Evolutionary conservation across 768 basidiomycete species (phyloP), one percentile per base, ranked within the genome.

Genomic region (Hypholoma sublateritium): DNA sequence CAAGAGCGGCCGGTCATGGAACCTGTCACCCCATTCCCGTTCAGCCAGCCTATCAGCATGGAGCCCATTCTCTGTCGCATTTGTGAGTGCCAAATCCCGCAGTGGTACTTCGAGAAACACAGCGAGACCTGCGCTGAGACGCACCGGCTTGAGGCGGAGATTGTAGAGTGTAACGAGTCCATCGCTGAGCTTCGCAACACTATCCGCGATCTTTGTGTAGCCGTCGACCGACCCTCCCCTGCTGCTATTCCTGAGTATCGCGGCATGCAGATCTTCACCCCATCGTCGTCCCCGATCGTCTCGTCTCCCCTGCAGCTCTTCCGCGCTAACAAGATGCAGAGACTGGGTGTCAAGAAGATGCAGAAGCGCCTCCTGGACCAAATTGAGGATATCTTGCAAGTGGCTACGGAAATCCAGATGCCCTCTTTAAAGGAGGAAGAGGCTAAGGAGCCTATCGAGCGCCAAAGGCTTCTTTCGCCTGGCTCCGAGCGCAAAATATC

Each of bases 51-150:
- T 21, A 89, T 98, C 72, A 88, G 86, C 67, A 86, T 83, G 22
- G 85, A 91, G 58, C 86, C 83, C 25, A 91, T 98, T 50, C 80
- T 99, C 19, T 98, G 97, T 75, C 91, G 97, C 28, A 99, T 99
- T 60, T 99, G 97, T 78, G 97, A 99, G 74, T 87, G 90, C 67
- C 88, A 91, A 63, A 91, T 98, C 56, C 95, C 96, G 2, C 91
- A 96, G 59, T 99, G 97, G 97, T 99, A 95, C 77, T 99, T 99
- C 70, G 97, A 98, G 77, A 98, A 98, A 77, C 97, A 99, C 77
- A 98, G 94, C 81, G 97, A 99, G 74, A 98, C 95, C 11, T 99
- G 97, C 65, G 93, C 86, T 62, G 96, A 98, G 74, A 88, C 91
- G 3, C 97, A 99, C 73, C 87, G 93, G 44, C 80, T 99, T 59